Base-by-base conservation (phyloP, 305 asterid genomes). In the Withania somnifera region DNA sequence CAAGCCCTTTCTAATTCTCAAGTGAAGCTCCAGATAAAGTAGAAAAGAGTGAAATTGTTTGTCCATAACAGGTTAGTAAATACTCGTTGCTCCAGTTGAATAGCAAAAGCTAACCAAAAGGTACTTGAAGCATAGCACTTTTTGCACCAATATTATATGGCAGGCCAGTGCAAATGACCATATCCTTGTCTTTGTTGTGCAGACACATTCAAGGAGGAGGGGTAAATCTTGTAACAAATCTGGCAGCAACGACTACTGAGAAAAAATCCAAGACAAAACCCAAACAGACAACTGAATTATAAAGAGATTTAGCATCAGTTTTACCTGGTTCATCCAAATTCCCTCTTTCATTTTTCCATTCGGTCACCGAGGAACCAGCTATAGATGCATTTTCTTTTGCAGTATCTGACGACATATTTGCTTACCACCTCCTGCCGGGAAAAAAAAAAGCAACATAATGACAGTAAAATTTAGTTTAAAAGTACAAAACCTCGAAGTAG, bases 291-390 rank as follows among this genome's bases (percentile, higher is more conserved):
- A 51, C 75, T 54, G 42, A 45, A 84, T 19, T 30, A 75, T 42
- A 60, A 45, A 86, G 84, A 84, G 78, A 82, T 83, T 77, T 36
- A 58, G 32, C 51, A 63, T 83, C 81, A 69, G 1, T 10, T 10
- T 78, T 86, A 92, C 98, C 98, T 88, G 92, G 85, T 86, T 84
- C 92, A 7, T 85, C 91, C 83, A 85, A 30, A 82, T 86, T 85
- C 78, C 87, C 80, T 83, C 77, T 84, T 83, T 89, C 91, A 45
- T 83, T 89, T 83, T 83, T 88, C 86, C 88, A 83, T 40, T 86
- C 92, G 56, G 93, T 79, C 85, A 86, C 86, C 36, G 90, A 86
- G 40, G 91, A 89, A 84, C 89, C 88, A 83, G 87, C 88, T 68
- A 64, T 82, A 15, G 92, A 89, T 45, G 86, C 86, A 79, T 83